Evolutionary conservation across 108 stramenopile genomes (phyloP).

Genomic region (Cyclotella kingstonii): DNA sequence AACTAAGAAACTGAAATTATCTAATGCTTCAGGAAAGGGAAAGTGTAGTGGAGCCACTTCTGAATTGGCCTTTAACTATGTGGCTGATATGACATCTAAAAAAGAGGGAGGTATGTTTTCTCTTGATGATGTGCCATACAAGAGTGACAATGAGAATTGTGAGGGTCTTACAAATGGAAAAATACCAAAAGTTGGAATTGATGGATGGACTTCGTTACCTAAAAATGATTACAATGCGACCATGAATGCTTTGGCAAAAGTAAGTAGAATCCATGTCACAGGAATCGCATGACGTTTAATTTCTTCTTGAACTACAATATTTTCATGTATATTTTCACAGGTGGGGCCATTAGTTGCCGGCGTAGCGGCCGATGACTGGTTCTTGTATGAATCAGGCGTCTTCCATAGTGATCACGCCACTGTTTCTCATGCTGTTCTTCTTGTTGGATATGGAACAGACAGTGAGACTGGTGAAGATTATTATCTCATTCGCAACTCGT

Average conservation of each 20-base stretch:
- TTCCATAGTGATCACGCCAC: conserved; percentile 31
- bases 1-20: neutral
- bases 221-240: conserved; percentile 66
- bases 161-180: conserved; percentile 10
- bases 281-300: no score
- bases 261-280: conserved; percentile 44
- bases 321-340: conserved; percentile 5
- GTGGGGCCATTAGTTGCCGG: conserved; percentile 64
- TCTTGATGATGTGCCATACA: conserved; percentile 20
- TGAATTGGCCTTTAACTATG: conserved; percentile 41
- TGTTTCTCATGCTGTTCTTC: conserved; percentile 82
- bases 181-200: conserved; percentile 63
- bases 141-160: neutral
- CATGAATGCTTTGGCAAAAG: conserved; percentile 78
- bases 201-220: conserved; percentile 66
- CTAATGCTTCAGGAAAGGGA: conserved; percentile 1
- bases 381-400: conserved; percentile 15
- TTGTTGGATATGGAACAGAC: conserved; percentile 86
- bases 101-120: conserved; percentile 27
- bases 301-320: no score
- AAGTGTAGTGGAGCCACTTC: neutral
- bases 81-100: conserved; percentile 30
- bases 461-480: conserved; percentile 64
- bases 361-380: conserved; percentile 72
- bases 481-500: conserved; percentile 84